These are phyloP conservation scores for Pisolithus thermaeus DNA, from an alignment of 1,284 basidiomycete species.

Conservation along the genomic window DNA sequence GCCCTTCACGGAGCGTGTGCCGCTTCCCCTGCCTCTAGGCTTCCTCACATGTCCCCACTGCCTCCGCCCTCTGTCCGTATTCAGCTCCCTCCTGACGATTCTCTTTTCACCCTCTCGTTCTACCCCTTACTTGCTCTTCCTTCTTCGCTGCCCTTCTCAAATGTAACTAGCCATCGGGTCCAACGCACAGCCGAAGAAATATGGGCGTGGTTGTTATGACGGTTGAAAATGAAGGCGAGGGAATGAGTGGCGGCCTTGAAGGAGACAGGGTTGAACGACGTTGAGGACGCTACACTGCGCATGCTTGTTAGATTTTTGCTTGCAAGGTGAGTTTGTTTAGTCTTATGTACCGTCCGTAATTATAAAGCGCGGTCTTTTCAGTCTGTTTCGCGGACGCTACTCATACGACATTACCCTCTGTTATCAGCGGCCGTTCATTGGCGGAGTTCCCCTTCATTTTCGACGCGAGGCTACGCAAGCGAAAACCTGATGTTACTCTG, in stretches of 20 bases:
- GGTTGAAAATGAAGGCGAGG: slow-evolving; percentile 52
- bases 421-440: no score
- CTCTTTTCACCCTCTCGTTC: slow-evolving; percentile 64
- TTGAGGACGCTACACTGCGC: slow-evolving; percentile 59
- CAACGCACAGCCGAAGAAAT: slow-evolving; percentile 71
- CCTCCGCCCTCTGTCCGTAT: slow-evolving; percentile 49
- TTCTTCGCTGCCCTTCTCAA: slow-evolving; percentile 46
- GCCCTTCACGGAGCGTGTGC: no score
- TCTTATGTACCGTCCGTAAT: neutral
- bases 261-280: slow-evolving; percentile 36
- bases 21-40: slow-evolving; percentile 45
- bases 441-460: slow-evolving; percentile 38
- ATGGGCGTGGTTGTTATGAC: slow-evolving; percentile 65
- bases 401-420: slow-evolving; percentile 72
- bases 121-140: slow-evolving; percentile 59
- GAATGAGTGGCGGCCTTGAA: slow-evolving; percentile 49
- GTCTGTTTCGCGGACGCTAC: slow-evolving; percentile 74
- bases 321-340: slow-evolving; percentile 54
- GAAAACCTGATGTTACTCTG: no score
- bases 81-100: slow-evolving; percentile 60
- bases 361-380: slow-evolving; percentile 24
- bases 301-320: slow-evolving; percentile 61
- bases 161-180: slow-evolving; percentile 53
- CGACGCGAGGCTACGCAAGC: slow-evolving; percentile 6
- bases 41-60: slow-evolving; percentile 50